Percentiles rank a stretch among this genome's conserved stretches.
Evolutionary conservation across 2,329 filamentous ascomycete genomes (phyloP).

Genomic region (Aspergillus terreus): DNA sequence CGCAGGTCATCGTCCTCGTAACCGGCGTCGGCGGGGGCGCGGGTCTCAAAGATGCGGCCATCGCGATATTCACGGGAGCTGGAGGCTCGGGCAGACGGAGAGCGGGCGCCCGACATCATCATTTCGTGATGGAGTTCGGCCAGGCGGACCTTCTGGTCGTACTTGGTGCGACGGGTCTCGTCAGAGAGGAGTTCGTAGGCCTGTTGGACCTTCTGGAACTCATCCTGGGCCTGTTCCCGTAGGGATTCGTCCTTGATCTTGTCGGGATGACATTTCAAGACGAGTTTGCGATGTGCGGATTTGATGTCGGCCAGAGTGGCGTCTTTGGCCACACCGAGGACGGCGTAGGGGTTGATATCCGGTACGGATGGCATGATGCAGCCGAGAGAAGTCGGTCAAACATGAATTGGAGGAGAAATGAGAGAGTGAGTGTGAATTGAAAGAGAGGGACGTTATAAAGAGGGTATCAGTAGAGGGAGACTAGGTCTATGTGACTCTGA

Average conservation of each 20-base stretch:
- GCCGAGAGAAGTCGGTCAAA: background rate
- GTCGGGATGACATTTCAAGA: constrained; percentile 85
- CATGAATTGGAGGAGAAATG: background rate
- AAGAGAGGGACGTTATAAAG: background rate
- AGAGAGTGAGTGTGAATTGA: background rate
- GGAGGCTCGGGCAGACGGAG: constrained; percentile 14
- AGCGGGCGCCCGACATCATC: constrained; percentile 39
- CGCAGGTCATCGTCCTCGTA: constrained; percentile 33
- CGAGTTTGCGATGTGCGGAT: constrained; percentile 77
- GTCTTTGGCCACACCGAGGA: constrained; percentile 69
- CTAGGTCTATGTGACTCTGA: background rate
- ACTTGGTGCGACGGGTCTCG: constrained; percentile 66
- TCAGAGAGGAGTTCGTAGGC: constrained; percentile 89
- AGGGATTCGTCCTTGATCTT: constrained; percentile 76
- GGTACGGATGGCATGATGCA: constrained; percentile 24
- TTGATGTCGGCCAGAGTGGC: constrained; percentile 71
- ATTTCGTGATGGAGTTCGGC: constrained; percentile 60
- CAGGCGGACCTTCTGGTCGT: constrained; percentile 71
- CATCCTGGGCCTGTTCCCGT: constrained; percentile 74
- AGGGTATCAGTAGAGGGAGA: background rate
- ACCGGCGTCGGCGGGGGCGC: constrained; percentile 33
- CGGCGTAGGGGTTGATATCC: constrained; percentile 70
- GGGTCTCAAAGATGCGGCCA: constrained; percentile 43
- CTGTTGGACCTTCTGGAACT: constrained; percentile 89
- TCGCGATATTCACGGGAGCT: constrained; percentile 38